phyloP scores from a whole-genome alignment of 2,329 filamentous ascomycete species.

The Colletotrichum simmondsii region DNA sequence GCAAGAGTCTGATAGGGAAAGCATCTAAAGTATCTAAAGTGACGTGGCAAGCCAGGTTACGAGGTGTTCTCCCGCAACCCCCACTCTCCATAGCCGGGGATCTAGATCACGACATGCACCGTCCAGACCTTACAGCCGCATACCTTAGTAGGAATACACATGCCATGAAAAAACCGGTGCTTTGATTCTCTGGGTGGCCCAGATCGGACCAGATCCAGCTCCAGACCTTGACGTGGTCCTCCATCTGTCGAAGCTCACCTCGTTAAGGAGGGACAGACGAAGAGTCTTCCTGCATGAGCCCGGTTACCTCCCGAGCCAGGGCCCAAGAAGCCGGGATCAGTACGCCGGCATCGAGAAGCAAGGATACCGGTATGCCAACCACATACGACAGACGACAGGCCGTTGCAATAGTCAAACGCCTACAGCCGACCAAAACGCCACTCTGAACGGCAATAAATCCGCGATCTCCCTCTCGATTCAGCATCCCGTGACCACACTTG shows the following conservation, averaged over 20 bases:
- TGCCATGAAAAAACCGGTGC: background rate
- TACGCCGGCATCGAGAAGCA: background rate
- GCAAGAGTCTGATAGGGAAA: background rate
- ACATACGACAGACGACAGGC: background rate
- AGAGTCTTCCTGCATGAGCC: background rate
- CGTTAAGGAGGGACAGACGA: background rate
- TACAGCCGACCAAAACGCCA: background rate
- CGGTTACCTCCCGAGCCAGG: background rate
- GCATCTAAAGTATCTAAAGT: background rate
- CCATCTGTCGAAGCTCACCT: background rate
- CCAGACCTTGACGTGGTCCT: background rate
- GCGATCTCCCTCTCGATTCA: background rate
- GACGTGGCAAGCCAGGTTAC: background rate
- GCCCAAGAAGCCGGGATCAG: background rate
- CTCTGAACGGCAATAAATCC: background rate
- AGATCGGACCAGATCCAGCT: background rate
- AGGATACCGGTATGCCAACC: background rate
- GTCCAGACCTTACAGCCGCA: background rate
- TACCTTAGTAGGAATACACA: background rate
- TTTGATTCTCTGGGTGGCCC: background rate
- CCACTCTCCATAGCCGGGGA: background rate
- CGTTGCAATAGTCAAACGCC: conserved; percentile 15
- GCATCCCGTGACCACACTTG: background rate
- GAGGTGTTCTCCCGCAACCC: background rate
- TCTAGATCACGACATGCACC: conserved; percentile 3